A percentile compares a stretch with the other conserved stretches of the same genome.
Evolutionary conservation across 1,139 yeast species (phyloP).

Genomic region (Blastobotrys aristatus): DNA sequence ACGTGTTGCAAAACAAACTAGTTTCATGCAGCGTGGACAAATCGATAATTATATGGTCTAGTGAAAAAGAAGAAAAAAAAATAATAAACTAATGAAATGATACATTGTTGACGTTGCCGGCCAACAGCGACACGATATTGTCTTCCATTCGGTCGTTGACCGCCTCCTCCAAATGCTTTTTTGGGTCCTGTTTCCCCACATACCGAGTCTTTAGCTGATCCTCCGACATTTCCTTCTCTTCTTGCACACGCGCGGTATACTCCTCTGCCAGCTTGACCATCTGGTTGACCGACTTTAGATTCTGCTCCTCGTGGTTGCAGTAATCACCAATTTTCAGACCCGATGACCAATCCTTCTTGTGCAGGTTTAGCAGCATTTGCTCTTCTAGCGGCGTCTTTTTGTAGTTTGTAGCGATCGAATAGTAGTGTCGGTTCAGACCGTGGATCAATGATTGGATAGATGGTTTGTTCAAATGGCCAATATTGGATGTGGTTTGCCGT

Average conservation of each 20-base stretch:
- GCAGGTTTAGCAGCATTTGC: conserved; percentile 88
- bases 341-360: conserved; percentile 94
- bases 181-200: conserved; percentile 98
- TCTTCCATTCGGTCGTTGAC: conserved; percentile 85
- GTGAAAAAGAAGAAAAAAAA: neutral
- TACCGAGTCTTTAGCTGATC: conserved; percentile 92
- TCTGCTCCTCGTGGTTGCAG: conserved; percentile 69
- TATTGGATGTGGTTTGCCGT: conserved; percentile 93
- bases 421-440: conserved; percentile 94
- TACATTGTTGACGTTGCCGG: conserved; percentile 83
- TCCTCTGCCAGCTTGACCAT: conserved; percentile 89
- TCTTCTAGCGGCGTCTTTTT: conserved; percentile 91
- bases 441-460: conserved; percentile 96
- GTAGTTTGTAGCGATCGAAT: conserved; percentile 90
- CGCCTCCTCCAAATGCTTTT: conserved; percentile 89
- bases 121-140: conserved; percentile 78
- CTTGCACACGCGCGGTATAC: conserved; percentile 86
- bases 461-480: conserved; percentile 95
- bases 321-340: conserved; percentile 80
- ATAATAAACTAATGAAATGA: conserved; percentile 29
- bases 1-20: conserved; percentile 18
- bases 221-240: conserved; percentile 82
- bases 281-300: conserved; percentile 64
- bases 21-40: conserved; percentile 10
- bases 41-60: conserved; percentile 4